Evolutionary conservation across 352 stramenopile species (phyloP), one percentile per base, ranked within the genome.

Genomic region (Phytophthora citrophthora): DNA sequence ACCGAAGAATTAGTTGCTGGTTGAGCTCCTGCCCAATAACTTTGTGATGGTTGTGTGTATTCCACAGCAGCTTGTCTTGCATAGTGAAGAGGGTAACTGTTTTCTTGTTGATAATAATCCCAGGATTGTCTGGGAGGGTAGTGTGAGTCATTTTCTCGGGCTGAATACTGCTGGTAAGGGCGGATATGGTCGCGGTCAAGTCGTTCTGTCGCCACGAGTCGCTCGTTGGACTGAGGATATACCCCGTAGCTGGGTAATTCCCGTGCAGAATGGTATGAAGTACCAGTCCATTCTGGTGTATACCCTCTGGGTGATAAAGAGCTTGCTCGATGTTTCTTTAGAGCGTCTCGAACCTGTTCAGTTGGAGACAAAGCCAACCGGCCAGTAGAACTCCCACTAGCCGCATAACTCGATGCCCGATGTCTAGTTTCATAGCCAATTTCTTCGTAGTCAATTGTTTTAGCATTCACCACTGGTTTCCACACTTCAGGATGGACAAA

Each of bases 281-380:
- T 40, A 15, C 20, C 23, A 50, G 27, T 36, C 43, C 23, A 24
- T 16, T 18, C 23, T 27, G 57, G 40, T 32, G 32, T 46, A 34
- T 51, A 61, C 18, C 43, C n/a, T 29, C 31, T 50, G 5, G 45
- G 67, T 31, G 57, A 68, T 15, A 61, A n/a, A 2, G 61, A 75
- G 4, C 61, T 64, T 51, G 65, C 50, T 4, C 70, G 68, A 38
- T 90, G 67, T 11, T 65, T 76, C 41, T 48, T 62, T 9, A 91
- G 39, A 1, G 76, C 79, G 40, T 86, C 79, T 29, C 83, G 74
- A 27, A 91, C 53, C 51, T 76, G 72, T n/a, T 82, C 80, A 36
- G 74, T 91, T 0, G 80, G 68, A 49, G 83, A 91, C 40, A 91
- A 56, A 9, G 65, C 34, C 11, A 70, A 20, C 0, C 48, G 70